Conservation (phyloP, 306 rosid genomes). For the Vigna hirtella region DNA sequence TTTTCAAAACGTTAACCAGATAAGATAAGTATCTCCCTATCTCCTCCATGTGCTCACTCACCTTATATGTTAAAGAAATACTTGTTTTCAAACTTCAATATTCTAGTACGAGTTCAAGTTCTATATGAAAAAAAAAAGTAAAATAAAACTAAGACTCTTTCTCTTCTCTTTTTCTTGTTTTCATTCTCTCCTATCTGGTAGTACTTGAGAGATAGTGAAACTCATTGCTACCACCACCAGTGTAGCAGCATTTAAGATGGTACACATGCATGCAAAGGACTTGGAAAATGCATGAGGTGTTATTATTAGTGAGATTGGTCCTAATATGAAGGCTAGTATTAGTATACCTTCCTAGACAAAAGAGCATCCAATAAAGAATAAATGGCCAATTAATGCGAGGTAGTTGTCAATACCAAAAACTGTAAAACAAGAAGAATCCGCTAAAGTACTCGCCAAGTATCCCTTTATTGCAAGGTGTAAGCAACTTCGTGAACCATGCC, state of each 20-base stretch:
- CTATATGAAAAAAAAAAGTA: no score
- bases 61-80: constrained; percentile 5
- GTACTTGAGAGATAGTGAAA: neutral
- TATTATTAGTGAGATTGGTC: constrained; percentile 19
- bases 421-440: constrained; percentile 27
- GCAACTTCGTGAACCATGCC: constrained; percentile 40
- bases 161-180: constrained; percentile 26
- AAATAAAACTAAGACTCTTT: neutral
- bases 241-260: constrained; percentile 38
- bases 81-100: no score
- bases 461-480: constrained; percentile 10
- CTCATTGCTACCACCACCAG: neutral
- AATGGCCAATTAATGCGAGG: constrained; percentile 39
- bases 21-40: constrained; percentile 48
- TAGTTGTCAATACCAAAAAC: constrained; percentile 33
- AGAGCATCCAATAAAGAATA: constrained; percentile 27
- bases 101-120: no score
- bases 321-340: constrained; percentile 7
- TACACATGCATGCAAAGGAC: constrained; percentile 27
- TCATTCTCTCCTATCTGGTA: neutral
- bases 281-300: constrained; percentile 27
- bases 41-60: constrained; percentile 47
- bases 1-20: constrained; percentile 39
- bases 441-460: constrained; percentile 27
- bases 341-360: constrained; percentile 23